Evolutionary conservation across 2,329 filamentous ascomycete genomes (phyloP), one percentile per base, ranked within the genome.

Genomic region (Colletotrichum musicola): DNA sequence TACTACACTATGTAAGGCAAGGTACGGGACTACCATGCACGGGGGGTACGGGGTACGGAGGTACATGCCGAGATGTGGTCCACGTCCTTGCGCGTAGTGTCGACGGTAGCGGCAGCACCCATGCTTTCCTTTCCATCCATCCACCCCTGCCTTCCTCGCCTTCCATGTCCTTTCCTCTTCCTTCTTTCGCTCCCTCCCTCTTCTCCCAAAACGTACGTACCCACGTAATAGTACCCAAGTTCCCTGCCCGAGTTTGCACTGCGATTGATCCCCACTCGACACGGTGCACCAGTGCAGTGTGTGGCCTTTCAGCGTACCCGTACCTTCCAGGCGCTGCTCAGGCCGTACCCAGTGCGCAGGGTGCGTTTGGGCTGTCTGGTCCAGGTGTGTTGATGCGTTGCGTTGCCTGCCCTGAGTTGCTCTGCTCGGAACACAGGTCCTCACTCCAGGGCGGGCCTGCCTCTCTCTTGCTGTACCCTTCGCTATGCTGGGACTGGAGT

Each of bases 401-500:
- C 30, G 30, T 35, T 35, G 30, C 30, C 7, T 35, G 30, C 30
- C 30, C 30, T 35, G 30, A 7, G 30, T 10, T 35, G 30, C 30
- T 35, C 30, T 35, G 30, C 30, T 35, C 30, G 30, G 30, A 35
- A 35, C 30, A 35, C 10, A 35, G 30, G 30, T 35, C 42, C n/a
- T 46, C 42, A 22, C 50, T 27, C 50, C 50, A 22, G 25, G 50
- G 30, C 22, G 20, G 50, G 50, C 22, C 50, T 53, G 50, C 25
- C 22, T 25, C 22, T 22, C 22, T 22, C 22, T 22, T 50, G 46
- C 56, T 44, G 47, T 22, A 22, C 62, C 42, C 49, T 25, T 38
- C 35, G 25, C 53, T 42, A 46, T 59, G 54, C 53, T 58, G 25
- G 30, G 18, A 60, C 53, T 54, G 57, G 63, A 66, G 64, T 68